Evolutionary conservation across 73 alveolate genomes (phyloP).

Genomic region (Tetrahymena thermophila): DNA sequence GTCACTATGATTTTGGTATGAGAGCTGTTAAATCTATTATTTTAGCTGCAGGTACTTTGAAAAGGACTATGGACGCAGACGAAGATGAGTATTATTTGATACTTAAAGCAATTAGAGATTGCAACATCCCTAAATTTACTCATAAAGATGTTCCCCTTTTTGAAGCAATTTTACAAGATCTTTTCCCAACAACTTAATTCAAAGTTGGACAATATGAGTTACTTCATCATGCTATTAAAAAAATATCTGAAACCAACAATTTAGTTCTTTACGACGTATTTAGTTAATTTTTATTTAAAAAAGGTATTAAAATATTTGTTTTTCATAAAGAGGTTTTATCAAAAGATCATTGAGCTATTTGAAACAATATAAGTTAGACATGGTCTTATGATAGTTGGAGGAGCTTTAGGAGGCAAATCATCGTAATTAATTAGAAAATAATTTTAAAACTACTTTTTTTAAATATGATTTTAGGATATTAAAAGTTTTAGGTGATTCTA

Average conservation of each 20-base stretch:
- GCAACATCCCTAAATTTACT: constrained; percentile 94
- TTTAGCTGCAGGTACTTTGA: constrained; percentile 96
- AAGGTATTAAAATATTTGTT: neutral
- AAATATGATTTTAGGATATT: neutral
- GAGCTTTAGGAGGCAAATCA: constrained; percentile 92
- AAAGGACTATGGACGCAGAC: constrained; percentile 73
- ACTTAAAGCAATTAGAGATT: constrained; percentile 91
- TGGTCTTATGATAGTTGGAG: constrained; percentile 98
- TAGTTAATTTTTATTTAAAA: neutral
- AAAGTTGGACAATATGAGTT: constrained; percentile 66
- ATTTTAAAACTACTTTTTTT: neutral
- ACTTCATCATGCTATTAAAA: constrained; percentile 57
- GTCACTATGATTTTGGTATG: constrained; percentile 98
- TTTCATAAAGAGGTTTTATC: constrained; percentile 54
- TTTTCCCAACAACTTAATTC: constrained; percentile 88
- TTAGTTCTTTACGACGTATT: constrained; percentile 51
- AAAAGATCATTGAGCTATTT: constrained; percentile 83
- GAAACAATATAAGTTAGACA: constrained; percentile 95
- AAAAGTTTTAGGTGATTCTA: neutral
- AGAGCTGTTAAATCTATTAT: constrained; percentile 94
- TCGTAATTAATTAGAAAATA: constrained; percentile 48
- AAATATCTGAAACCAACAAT: constrained; percentile 44
- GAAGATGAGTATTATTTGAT: constrained; percentile 86
- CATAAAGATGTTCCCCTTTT: constrained; percentile 93
- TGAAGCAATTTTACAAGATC: constrained; percentile 83